A percentile compares a stretch with the other conserved stretches of the same genome.
Evolutionary conservation across 352 stramenopile genomes (phyloP).

Genomic region (Phytophthora podocarpi): DNA sequence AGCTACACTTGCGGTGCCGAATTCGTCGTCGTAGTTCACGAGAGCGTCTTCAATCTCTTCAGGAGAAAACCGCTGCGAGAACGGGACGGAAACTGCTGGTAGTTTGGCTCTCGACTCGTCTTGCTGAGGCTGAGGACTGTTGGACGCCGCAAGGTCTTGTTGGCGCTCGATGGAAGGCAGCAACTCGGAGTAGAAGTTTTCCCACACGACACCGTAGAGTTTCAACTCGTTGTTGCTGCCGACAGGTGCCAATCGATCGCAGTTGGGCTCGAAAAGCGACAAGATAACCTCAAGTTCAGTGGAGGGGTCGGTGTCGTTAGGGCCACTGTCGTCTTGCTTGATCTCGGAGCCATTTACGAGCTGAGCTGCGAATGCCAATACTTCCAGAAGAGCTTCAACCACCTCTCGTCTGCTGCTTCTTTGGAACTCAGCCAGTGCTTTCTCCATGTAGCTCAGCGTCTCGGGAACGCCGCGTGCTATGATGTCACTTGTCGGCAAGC

Average conservation of each 20-base stretch:
- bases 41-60: slow-evolving; percentile 65
- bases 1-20: slow-evolving; percentile 37
- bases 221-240: slow-evolving; percentile 42
- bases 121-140: not conserved
- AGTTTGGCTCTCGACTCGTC: not conserved
- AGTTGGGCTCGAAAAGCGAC: slow-evolving; percentile 53
- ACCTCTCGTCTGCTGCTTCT: slow-evolving; percentile 48
- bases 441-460: slow-evolving; percentile 63
- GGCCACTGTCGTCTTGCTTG: too few species aligned
- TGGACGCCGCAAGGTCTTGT: slow-evolving; percentile 1
- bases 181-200: slow-evolving; percentile 52
- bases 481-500: slow-evolving; percentile 51
- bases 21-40: slow-evolving; percentile 62
- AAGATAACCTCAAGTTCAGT: slow-evolving; percentile 39
- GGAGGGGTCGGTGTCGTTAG: not conserved
- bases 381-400: slow-evolving; percentile 50
- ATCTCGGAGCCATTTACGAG: slow-evolving; percentile 12
- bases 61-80: slow-evolving; percentile 35
- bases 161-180: slow-evolving; percentile 49
- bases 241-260: slow-evolving; percentile 38
- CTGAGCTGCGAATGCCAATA: slow-evolving; percentile 44
- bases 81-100: not conserved
- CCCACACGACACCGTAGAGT: slow-evolving; percentile 65
- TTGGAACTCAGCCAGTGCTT: slow-evolving; percentile 52
- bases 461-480: slow-evolving; percentile 49